A percentile compares a stretch with the other conserved stretches of the same genome.
phyloP scores from a whole-genome alignment of 208 protist genomes.

The Entamoeba dispar region DNA sequence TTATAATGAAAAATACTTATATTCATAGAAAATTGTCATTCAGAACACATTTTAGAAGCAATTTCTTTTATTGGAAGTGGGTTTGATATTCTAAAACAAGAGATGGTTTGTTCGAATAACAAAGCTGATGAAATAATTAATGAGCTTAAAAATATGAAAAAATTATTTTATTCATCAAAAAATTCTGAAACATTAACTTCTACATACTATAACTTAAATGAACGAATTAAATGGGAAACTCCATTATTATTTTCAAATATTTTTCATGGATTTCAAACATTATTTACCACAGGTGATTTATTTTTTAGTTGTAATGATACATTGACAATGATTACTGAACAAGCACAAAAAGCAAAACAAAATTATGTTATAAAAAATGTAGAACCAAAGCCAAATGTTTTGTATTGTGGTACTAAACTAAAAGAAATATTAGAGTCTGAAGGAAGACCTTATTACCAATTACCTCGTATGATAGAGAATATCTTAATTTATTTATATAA shows the following conservation, averaged over 20 bases:
- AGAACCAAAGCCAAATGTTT: neutral
- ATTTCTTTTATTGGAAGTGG: neutral
- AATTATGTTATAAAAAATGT: neutral
- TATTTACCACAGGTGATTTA: neutral
- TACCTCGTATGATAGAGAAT: neutral
- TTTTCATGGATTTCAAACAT: neutral
- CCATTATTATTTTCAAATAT: neutral
- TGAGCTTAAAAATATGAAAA: neutral
- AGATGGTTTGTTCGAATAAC: neutral
- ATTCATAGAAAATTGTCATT: no score
- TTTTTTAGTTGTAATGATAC: neutral
- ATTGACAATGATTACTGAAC: neutral
- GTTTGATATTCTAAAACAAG: neutral
- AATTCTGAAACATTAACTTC: neutral
- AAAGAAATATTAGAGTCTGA: neutral
- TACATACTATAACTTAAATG: neutral
- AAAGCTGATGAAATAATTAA: neutral
- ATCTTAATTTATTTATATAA: neutral
- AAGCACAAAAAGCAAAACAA: neutral
- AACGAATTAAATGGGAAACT: neutral
- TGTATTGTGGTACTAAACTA: neutral
- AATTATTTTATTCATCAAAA: neutral
- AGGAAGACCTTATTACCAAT: neutral
- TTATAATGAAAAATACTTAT: no score
- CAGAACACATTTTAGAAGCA: neutral